Conservation (phyloP, 2,329 filamentous ascomycete genomes). For the Alternaria brassicae region DNA sequence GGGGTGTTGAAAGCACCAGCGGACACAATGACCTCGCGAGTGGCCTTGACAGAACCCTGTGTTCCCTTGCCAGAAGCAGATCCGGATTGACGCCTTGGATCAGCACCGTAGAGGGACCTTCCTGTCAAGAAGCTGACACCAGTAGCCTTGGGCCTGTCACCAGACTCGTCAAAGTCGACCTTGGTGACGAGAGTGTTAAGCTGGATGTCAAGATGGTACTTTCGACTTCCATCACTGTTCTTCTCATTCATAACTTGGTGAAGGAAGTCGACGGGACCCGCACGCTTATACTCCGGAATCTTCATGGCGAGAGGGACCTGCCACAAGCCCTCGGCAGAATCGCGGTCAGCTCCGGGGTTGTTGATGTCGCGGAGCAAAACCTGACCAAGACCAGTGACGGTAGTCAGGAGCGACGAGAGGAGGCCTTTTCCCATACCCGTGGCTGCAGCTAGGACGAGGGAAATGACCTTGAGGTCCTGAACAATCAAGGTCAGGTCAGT, state of each 20-base stretch:
- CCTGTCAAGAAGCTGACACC: constrained; percentile 53
- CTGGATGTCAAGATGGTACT: constrained; percentile 63
- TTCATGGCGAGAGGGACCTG: constrained; percentile 65
- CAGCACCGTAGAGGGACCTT: constrained; percentile 50
- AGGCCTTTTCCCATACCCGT: constrained; percentile 57
- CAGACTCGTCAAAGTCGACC: constrained; percentile 67
- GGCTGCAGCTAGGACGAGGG: constrained; percentile 59
- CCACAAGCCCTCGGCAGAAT: constrained; percentile 59
- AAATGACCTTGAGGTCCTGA: constrained; percentile 61
- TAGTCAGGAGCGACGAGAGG: constrained; percentile 45
- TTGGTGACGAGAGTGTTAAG: constrained; percentile 70
- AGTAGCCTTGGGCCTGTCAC: constrained; percentile 56
- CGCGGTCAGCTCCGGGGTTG: constrained; percentile 53
- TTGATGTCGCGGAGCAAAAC: constrained; percentile 61
- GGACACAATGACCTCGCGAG: constrained; percentile 37
- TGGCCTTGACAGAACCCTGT: constrained; percentile 38
- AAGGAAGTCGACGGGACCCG: constrained; percentile 63
- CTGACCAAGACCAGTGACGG: constrained; percentile 54
- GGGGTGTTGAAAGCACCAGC: constrained; percentile 67
- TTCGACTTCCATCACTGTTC: constrained; percentile 58
- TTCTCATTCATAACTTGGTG: constrained; percentile 56
- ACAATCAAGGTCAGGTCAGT: constrained; percentile 60
- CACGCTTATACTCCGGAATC: constrained; percentile 52
- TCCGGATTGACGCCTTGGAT: constrained; percentile 37
- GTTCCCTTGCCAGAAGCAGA: constrained; percentile 18